phyloP scores from a whole-genome alignment of 441 rosid species.

The Codiaeum variegatum region DNA sequence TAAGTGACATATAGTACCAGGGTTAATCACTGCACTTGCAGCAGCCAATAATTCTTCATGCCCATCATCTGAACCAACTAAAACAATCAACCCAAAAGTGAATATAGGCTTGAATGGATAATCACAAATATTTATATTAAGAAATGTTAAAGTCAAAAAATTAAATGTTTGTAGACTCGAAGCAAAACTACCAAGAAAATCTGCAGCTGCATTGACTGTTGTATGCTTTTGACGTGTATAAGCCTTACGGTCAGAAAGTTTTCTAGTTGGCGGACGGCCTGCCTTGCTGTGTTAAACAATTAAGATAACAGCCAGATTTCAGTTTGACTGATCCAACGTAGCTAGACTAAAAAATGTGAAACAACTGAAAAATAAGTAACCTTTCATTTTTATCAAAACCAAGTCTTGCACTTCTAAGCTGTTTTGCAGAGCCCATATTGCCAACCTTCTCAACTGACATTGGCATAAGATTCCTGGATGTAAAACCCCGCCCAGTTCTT shows the following conservation, averaged over 20 bases:
- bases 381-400: constrained; percentile 83
- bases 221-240: constrained; percentile 77
- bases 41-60: constrained; percentile 94
- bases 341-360: constrained; percentile 11
- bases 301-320: constrained; percentile 30
- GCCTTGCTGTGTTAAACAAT: constrained; percentile 57
- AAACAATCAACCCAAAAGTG: constrained; percentile 27
- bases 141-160: constrained; percentile 12
- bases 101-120: constrained; percentile 20
- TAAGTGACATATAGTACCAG: constrained; percentile 39
- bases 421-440: constrained; percentile 78
- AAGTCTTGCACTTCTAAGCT: constrained; percentile 78
- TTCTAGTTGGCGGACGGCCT: constrained; percentile 91
- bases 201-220: constrained; percentile 52
- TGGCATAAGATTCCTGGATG: constrained; percentile 62
- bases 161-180: constrained; percentile 1
- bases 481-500: constrained; percentile 70
- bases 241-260: constrained; percentile 94
- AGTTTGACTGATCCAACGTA: constrained; percentile 18
- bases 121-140: constrained; percentile 2
- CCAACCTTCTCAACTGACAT: constrained; percentile 60
- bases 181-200: constrained; percentile 75
- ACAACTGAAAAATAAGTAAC: constrained; percentile 35
- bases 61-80: constrained; percentile 85
- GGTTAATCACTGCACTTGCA: constrained; percentile 66